Conservation (phyloP, 495 filamentous ascomycete species). For the Hypoxylon trugodes region DNA sequence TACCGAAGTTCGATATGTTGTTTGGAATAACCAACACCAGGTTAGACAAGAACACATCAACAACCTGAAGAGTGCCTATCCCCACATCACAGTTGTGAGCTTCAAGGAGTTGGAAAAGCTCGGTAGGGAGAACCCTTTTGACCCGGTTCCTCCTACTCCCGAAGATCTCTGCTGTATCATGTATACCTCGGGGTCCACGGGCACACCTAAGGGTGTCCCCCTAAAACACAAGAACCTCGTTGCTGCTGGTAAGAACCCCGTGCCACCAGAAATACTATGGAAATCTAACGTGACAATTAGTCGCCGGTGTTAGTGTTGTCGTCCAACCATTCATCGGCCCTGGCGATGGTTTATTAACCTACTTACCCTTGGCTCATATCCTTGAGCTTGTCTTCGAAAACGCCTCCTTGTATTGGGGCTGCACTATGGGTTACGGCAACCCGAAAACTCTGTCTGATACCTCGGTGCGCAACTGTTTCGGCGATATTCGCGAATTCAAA, state of each 20-base stretch:
- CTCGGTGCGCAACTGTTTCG: constrained; percentile 91
- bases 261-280: constrained; percentile 12
- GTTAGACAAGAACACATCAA: constrained; percentile 82
- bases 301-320: constrained; percentile 87
- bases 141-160: constrained; percentile 78
- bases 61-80: constrained; percentile 74
- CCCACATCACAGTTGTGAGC: constrained; percentile 76
- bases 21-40: constrained; percentile 87
- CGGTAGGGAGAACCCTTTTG: constrained; percentile 82
- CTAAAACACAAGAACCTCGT: constrained; percentile 89
- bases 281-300: constrained; percentile 49
- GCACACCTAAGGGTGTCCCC: constrained; percentile 93
- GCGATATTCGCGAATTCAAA: constrained; percentile 93
- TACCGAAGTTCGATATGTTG: constrained; percentile 78
- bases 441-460: constrained; percentile 89
- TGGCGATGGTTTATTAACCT: constrained; percentile 87
- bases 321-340: constrained; percentile 85
- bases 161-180: constrained; percentile 98
- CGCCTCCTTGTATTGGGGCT: constrained; percentile 89
- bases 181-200: constrained; percentile 99
- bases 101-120: constrained; percentile 85
- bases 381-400: constrained; percentile 98
- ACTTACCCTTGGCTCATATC: constrained; percentile 94
- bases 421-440: constrained; percentile 97
- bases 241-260: constrained; percentile 72